phyloP scores from a whole-genome alignment of 495 filamentous ascomycete species.

The Talaromyces nanjingensis region DNA sequence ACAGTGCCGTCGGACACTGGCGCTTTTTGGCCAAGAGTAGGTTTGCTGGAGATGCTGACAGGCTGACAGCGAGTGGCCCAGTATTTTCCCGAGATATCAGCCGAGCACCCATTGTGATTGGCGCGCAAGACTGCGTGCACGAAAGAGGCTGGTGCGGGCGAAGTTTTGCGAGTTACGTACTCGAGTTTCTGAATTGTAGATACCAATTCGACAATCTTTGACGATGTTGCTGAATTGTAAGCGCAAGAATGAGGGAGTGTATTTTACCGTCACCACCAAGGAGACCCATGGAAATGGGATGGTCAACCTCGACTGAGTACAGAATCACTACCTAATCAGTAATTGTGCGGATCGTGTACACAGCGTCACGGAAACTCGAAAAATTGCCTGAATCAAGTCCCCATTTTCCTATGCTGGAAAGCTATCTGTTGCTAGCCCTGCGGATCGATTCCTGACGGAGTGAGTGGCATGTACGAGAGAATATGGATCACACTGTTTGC shows the following conservation, averaged over 20 bases:
- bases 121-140: neutral
- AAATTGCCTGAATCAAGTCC: neutral
- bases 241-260: neutral
- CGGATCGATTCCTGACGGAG: neutral
- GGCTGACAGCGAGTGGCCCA: neutral
- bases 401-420: neutral
- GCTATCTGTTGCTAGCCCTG: neutral
- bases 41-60: neutral
- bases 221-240: neutral
- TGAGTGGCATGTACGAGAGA: neutral
- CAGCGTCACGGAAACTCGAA: neutral
- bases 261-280: neutral
- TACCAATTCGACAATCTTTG: neutral
- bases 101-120: neutral
- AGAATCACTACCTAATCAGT: neutral
- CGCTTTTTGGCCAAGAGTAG: neutral
- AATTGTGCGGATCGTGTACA: neutral
- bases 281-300: neutral
- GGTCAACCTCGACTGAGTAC: neutral
- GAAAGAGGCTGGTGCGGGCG: neutral
- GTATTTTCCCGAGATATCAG: neutral
- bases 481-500: neutral
- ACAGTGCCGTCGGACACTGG: neutral
- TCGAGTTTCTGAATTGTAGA: neutral
- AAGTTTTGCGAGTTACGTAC: neutral